Percentiles rank a stretch among this genome's conserved stretches.
These are phyloP conservation scores for Nakaseomyces uthaithaninus DNA, from an alignment of 1,139 yeast species.

Conservation along the genomic window DNA sequence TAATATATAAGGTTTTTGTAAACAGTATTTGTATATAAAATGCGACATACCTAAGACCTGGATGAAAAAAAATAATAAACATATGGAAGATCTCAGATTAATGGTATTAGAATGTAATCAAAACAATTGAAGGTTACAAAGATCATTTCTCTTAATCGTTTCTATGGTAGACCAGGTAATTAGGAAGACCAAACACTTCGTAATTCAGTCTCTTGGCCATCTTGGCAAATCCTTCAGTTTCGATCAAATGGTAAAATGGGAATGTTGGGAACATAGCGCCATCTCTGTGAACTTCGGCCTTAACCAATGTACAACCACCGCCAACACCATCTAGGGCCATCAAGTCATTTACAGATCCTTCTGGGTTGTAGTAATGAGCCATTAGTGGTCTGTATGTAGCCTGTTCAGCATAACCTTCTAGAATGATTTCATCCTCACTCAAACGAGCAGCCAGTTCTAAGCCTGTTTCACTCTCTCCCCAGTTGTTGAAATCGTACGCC, in stretches of 20 bases:
- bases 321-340: conserved; percentile 95
- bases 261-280: conserved; percentile 99
- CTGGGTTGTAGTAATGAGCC: conserved; percentile 75
- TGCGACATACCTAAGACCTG: background rate
- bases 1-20: conserved; percentile 5
- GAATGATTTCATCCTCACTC: conserved; percentile 82
- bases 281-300: conserved; percentile 96
- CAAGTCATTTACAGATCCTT: conserved; percentile 51
- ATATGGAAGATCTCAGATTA: background rate
- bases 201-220: conserved; percentile 95
- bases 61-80: background rate
- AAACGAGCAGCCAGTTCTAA: conserved; percentile 59
- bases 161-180: conserved; percentile 81
- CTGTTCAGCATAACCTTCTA: conserved; percentile 86
- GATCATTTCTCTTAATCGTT: conserved; percentile 12
- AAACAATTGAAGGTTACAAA: background rate
- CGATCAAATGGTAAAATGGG: conserved; percentile 93
- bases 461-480: conserved; percentile 91
- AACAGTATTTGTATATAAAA: background rate
- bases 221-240: conserved; percentile 96
- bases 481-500: conserved; percentile 91
- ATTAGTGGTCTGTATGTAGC: conserved; percentile 93
- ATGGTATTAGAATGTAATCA: background rate
- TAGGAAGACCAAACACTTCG: conserved; percentile 86
- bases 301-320: conserved; percentile 89